These are phyloP conservation scores for Rosa persica DNA, from an alignment of 306 rosid species.

Conservation along the genomic window DNA sequence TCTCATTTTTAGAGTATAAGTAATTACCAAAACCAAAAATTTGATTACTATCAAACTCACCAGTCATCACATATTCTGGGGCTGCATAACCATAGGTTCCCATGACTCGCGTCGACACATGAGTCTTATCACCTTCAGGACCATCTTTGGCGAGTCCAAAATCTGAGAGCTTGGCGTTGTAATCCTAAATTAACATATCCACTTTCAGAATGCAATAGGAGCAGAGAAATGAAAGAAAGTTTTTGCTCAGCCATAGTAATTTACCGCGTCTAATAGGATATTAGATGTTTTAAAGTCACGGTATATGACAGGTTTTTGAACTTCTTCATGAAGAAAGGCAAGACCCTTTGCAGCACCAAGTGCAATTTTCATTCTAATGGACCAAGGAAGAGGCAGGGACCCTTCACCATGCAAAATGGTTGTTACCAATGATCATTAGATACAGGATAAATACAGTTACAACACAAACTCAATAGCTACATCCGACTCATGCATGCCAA, in stretches of 20 bases:
- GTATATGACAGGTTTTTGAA: conserved; percentile 79
- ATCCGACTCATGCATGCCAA: not conserved
- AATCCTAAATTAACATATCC: conserved; percentile 55
- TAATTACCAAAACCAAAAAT: conserved; percentile 9
- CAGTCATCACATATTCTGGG: conserved; percentile 98
- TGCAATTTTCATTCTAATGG: conserved; percentile 92
- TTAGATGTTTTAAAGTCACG: conserved; percentile 98
- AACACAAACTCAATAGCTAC: conserved; percentile 10
- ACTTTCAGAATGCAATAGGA: conserved; percentile 21
- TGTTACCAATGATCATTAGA: conserved; percentile 39
- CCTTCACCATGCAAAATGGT: conserved; percentile 62
- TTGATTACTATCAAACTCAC: conserved; percentile 48
- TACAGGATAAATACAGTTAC: conserved; percentile 14
- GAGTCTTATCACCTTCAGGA: conserved; percentile 92
- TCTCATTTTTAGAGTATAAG: not conserved
- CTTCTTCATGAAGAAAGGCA: conserved; percentile 90
- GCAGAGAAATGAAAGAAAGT: conserved; percentile 11
- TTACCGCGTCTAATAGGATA: conserved; percentile 88
- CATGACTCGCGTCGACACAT: conserved; percentile 95
- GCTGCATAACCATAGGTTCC: conserved; percentile 99
- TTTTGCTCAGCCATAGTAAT: conserved; percentile 29
- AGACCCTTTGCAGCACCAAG: conserved; percentile 98
- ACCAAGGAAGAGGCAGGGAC: conserved; percentile 98
- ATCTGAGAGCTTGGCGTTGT: conserved; percentile 92
- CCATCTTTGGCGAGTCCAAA: conserved; percentile 99